Percentiles rank a stretch among this genome's conserved stretches.
Evolutionary conservation across 2,329 filamentous ascomycete species (phyloP).

Genomic region (Emericellopsis atlantica): DNA sequence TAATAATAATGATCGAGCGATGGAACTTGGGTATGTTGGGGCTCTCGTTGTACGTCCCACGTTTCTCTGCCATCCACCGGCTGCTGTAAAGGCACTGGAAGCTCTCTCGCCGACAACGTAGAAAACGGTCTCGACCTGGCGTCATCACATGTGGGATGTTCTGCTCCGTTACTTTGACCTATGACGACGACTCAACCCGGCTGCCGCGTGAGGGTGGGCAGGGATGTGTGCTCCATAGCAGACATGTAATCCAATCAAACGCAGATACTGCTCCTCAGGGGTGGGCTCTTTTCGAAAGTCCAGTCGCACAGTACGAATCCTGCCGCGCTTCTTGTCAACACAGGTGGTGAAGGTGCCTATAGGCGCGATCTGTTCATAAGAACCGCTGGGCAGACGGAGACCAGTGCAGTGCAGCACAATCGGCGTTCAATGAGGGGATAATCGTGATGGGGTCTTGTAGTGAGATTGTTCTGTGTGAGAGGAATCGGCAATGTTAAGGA

Average conservation of each 20-base stretch:
- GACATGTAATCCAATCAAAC: not conserved
- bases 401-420: too few relatives aligned
- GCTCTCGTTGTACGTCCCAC: too few relatives aligned
- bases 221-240: not conserved
- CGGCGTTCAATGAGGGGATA: too few relatives aligned
- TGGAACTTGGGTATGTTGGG: too few relatives aligned
- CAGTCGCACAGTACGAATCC: not conserved
- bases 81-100: too few relatives aligned
- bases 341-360: not conserved
- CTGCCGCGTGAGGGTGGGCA: not conserved
- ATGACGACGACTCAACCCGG: conserved; percentile 3
- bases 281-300: not conserved
- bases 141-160: conserved; percentile 3
- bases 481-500: too few relatives aligned
- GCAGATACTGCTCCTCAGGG: not conserved
- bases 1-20: too few relatives aligned
- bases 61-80: too few relatives aligned
- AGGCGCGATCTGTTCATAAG: not conserved
- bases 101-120: not conserved
- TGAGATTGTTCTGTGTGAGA: too few relatives aligned
- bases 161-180: conserved; percentile 1
- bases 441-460: too few relatives aligned
- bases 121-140: conserved; percentile 5
- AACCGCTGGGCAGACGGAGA: too few relatives aligned
- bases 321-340: not conserved